Evolutionary conservation across 2,329 filamentous ascomycete species (phyloP), one percentile per base, ranked within the genome.

Genomic region (Exophiala oligosperma): DNA sequence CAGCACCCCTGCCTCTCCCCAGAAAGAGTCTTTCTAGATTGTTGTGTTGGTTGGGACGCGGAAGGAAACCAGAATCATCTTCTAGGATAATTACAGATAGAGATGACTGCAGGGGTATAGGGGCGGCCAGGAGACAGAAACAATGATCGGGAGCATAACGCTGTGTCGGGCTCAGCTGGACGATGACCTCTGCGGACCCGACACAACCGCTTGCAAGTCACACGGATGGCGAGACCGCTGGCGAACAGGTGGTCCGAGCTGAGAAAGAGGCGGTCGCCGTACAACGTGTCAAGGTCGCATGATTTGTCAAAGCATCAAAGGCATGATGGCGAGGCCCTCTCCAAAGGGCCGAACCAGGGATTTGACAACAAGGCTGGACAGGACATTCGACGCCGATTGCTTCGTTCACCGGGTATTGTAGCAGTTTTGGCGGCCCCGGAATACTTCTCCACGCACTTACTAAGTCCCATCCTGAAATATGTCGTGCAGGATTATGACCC

Each of bases 201-300:
- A 35, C 32, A 35, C 32, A 35, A 9, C 32, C 8, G 32, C 28
- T 28, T 14, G 4, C 38, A 32, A 28, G 61, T 63, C 23, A 52
- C 52, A 63, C 61, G 49, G 43, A 21, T 28, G 49, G 17, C 32
- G 37, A 51, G 32, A 54, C 40, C 52, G 48, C 38, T 32, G 54
- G 60, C 57, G 61, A 65, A 65, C 63, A 17, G 61, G 52, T 65
- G 61, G 63, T 57, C 55, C 59, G 57, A 62, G 63, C 61, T 56
- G 63, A 46, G 53, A 52, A 57, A 56, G 29, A 55, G 41, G 49
- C 56, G 47, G 49, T 49, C 26, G 28, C 49, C 40, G 61, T 61
- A 56, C 55, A 46, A 63, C 58, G 49, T 59, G 61, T 61, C 61
- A 59, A 54, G 35, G 58, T 59, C 28, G 49, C 58, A 54, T 55